Conservation (phyloP, 441 rosid genomes). For the Rhodomyrtus psidioides region DNA sequence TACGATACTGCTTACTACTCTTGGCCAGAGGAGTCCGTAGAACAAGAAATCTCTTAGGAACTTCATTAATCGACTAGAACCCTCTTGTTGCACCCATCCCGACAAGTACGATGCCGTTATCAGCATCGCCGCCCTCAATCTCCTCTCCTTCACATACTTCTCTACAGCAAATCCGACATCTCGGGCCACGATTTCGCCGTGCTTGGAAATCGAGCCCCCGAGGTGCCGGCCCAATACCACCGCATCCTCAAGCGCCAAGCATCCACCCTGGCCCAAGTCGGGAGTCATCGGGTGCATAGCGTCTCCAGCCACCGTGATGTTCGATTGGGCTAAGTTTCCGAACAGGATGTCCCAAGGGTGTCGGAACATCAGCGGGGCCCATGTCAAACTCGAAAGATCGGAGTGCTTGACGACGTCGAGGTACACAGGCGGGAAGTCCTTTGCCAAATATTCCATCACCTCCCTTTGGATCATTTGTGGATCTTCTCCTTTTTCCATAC, state of each 20-base stretch:
- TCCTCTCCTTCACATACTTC: conserved; percentile 25
- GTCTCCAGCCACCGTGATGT: conserved; percentile 30
- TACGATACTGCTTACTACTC: background rate
- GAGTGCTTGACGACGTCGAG: conserved; percentile 17
- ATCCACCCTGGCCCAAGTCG: conserved; percentile 35
- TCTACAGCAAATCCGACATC: conserved; percentile 10
- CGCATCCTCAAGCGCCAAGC: conserved; percentile 32
- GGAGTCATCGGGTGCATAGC: conserved; percentile 57
- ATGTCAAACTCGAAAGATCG: conserved; percentile 24
- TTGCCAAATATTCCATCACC: conserved; percentile 11
- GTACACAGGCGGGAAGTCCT: conserved; percentile 13
- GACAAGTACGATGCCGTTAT: conserved; percentile 18
- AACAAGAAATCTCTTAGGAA: conserved; percentile 19
- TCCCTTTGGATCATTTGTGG: conserved; percentile 22
- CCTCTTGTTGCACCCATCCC: conserved; percentile 28
- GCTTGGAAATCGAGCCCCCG: conserved; percentile 6
- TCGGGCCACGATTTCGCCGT: background rate
- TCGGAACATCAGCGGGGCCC: conserved; percentile 30
- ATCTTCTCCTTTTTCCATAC: background rate
- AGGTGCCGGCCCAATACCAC: conserved; percentile 31
- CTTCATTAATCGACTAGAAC: conserved; percentile 16
- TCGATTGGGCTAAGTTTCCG: conserved; percentile 19
- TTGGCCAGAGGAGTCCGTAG: background rate
- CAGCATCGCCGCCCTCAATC: conserved; percentile 17
- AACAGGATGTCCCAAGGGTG: conserved; percentile 26